These are phyloP conservation scores for Solanum chiquidenum DNA, from an alignment of 257 asterid species.

Conservation along the genomic window DNA sequence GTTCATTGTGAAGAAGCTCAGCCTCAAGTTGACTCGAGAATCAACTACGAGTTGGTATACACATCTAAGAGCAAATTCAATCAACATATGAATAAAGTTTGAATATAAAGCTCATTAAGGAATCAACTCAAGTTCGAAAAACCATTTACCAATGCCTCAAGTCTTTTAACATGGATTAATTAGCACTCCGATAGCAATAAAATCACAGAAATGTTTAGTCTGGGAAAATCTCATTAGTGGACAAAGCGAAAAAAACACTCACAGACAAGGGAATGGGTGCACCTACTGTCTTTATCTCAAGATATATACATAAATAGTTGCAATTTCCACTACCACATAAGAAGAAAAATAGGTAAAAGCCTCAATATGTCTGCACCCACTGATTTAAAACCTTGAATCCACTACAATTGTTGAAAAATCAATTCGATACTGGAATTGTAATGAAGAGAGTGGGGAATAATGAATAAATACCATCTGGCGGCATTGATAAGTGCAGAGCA, in stretches of 20 bases:
- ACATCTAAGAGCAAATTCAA: neutral
- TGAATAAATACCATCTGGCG: slow-evolving; percentile 72
- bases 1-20: neutral
- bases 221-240: neutral
- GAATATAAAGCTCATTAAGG: neutral
- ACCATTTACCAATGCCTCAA: neutral
- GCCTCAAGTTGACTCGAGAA: neutral
- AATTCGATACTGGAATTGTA: neutral
- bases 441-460: neutral
- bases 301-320: neutral
- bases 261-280: neutral
- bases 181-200: neutral
- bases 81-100: neutral
- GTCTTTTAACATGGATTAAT: neutral
- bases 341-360: neutral
- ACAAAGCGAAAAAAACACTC: neutral
- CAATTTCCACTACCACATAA: neutral
- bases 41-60: neutral
- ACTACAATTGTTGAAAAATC: neutral
- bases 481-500: slow-evolving; percentile 96
- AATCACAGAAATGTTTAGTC: neutral
- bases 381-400: neutral
- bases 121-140: neutral
- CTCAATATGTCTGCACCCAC: neutral
- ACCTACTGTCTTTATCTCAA: neutral